A percentile compares a stretch with the other conserved stretches of the same genome.
These are phyloP conservation scores for Mariannaea elegans DNA, from an alignment of 2,329 filamentous ascomycete species.

Conservation along the genomic window DNA sequence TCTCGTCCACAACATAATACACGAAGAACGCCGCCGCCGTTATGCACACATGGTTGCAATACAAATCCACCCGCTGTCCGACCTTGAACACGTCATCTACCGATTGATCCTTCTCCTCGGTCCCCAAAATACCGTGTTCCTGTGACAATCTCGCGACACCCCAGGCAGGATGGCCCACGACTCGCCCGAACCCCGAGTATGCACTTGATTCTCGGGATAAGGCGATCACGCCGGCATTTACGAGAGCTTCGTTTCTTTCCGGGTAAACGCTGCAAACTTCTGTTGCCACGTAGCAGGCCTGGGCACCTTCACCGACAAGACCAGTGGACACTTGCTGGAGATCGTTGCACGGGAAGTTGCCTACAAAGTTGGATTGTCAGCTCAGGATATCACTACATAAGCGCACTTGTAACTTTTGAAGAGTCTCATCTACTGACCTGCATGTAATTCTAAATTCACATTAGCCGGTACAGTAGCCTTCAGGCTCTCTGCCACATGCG, in stretches of 20 bases:
- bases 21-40: conserved; percentile 48
- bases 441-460: conserved; percentile 48
- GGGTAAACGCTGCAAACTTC: conserved; percentile 52
- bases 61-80: conserved; percentile 45
- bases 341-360: conserved; percentile 50
- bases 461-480: conserved; percentile 42
- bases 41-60: conserved; percentile 48
- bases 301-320: conserved; percentile 40
- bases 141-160: conserved; percentile 47
- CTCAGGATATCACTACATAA: too few relatives aligned
- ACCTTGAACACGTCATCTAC: conserved; percentile 43
- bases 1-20: conserved; percentile 48
- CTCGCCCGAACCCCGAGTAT: conserved; percentile 42
- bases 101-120: conserved; percentile 29
- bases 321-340: conserved; percentile 51
- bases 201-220: conserved; percentile 47
- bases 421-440: conserved; percentile 31
- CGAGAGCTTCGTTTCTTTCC: conserved; percentile 48
- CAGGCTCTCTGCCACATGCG: conserved; percentile 46
- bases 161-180: conserved; percentile 43
- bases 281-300: conserved; percentile 43
- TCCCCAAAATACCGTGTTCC: conserved; percentile 49
- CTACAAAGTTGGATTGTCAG: conserved; percentile 4
- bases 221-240: conserved; percentile 49
- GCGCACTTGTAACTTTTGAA: too few relatives aligned